Base-by-base conservation (phyloP, 352 stramenopile genomes). In the Phytophthora cryptogea region DNA sequence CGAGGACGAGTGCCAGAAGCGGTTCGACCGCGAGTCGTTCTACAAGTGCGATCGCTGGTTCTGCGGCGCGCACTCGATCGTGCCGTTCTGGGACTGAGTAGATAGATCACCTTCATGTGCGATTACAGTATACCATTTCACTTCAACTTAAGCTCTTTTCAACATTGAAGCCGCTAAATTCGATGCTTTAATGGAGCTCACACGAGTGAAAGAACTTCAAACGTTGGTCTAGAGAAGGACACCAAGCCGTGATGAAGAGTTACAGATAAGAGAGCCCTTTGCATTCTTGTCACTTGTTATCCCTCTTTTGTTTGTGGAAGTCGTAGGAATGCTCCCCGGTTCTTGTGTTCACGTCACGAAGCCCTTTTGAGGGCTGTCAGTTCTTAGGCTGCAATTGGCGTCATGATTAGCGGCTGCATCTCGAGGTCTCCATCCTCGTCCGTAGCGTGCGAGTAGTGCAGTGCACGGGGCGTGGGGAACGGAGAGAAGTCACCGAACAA, bases 31-130 rank as follows among this genome's bases (percentile, higher is more conserved):
- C 33, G 74, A 89, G 48, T 76, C 68, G 16, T 74, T 72, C 35
- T 78, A 91, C 74, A 88, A 88, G 61, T 93, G 83, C 62, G 83
- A 91, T 40, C 60, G 70, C 13, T 91, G 80, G 80, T 85, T 91
- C 47, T 93, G 83, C 41, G 83, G 81, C 52, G 58, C 68, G 36
- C 66, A 68, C 17, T 90, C 81, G 28, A 63, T 89, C 14, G 32
- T 80, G 44, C 53, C 62, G 20, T 45, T 68, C 30, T 68, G 61
- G 55, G 16, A 33, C 20, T 66, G 52, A 49, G 42, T 50, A 56
- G 49, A 57, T 70, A 63, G 42, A 47, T 8, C 33, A 36, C 1
- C 20, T 23, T 23, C 20, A 23, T 23, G 20, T 23, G 20, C 20
- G 20, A n/a, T 23, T 23, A 23, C 20, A 23, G 20, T 23, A 23